Percentiles rank a stretch among this genome's conserved stretches.
These are phyloP conservation scores for Ogataea pini DNA, from an alignment of 805 yeast species.

Conservation along the genomic window DNA sequence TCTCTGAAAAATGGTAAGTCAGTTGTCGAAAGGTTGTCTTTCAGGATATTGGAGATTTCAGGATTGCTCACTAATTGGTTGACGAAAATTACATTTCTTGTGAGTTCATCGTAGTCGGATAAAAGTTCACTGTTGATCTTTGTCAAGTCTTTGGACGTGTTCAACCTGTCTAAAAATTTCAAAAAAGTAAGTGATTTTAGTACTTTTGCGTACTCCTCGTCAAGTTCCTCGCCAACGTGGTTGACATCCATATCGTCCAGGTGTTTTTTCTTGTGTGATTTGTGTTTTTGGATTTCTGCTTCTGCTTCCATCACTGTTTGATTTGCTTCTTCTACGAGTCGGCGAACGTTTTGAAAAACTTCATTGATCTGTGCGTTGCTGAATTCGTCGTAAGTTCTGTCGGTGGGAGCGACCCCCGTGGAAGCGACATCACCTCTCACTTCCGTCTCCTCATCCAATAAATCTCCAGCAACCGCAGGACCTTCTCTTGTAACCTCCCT, in stretches of 20 bases:
- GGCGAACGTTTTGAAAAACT: slow-evolving; percentile 31
- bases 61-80: slow-evolving; percentile 29
- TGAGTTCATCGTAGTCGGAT: slow-evolving; percentile 27
- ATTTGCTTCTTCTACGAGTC: slow-evolving; percentile 29
- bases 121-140: slow-evolving; percentile 25
- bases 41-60: slow-evolving; percentile 33
- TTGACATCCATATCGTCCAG: slow-evolving; percentile 8
- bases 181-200: slow-evolving; percentile 30
- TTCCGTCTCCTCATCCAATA: too few relatives aligned
- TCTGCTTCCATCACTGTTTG: slow-evolving; percentile 32
- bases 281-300: slow-evolving; percentile 28
- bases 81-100: slow-evolving; percentile 26
- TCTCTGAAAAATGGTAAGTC: slow-evolving; percentile 24
- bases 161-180: slow-evolving; percentile 30
- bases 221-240: slow-evolving; percentile 12
- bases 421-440: too few relatives aligned
- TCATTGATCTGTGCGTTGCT: slow-evolving; percentile 25
- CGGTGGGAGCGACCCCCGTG: too few relatives aligned
- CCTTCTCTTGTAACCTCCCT: too few relatives aligned
- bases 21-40: slow-evolving; percentile 21
- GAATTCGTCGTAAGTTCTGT: slow-evolving; percentile 17
- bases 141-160: slow-evolving; percentile 26
- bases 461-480: too few relatives aligned
- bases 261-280: slow-evolving; percentile 10
- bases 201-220: slow-evolving; percentile 31